Base-by-base conservation (phyloP, 371 early-diverging fungal species). In the Apophysomyces elegans region DNA sequence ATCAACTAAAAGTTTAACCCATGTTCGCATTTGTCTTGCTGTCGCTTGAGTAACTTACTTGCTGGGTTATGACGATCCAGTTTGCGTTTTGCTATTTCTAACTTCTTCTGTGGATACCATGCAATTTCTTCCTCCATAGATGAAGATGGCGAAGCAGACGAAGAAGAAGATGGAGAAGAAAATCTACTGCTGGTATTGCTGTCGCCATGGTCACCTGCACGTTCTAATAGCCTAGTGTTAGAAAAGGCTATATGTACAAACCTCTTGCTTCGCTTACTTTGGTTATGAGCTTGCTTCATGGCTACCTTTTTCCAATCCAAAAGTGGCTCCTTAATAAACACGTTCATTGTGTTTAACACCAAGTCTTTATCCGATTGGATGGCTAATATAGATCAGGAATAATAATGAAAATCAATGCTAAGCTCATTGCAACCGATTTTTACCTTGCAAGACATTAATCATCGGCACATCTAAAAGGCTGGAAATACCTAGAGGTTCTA, bases 51-150 rank as follows among this genome's bases (percentile, higher is more conserved):
- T 4, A 32, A 64, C 70, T 71, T 73, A 82, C 83, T 56, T 14
- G 81, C 70, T 11, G 92, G 92, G 58, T 92, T 91, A 36, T 87
- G 86, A 7, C 88, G 83, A 18, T 85, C 69, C n/a, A 93, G 71
- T 59, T 93, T 93, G 50, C 81, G 71, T 39, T 75, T 77, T 0
- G 91, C 94, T 56, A 86, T 86, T 7, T 84, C 86, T 16, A 93
- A 75, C 68, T 92, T 93, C 62, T 89, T 87, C 46, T 89, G 83
- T 8, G 93, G 87, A 67, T 91, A 93, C 94, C 93, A 93, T 45
- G 67, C 68, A 16, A 71, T 67, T 35, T 66, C 62, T 36, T 72
- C 64, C 41, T 65, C 65, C 6, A 62, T 36, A 3, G 67, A 47
- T 1, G 62, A 54, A 14, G 59, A 41, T 43, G 64, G 56, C 2